These are phyloP conservation scores for Meyerozyma guilliermondii DNA, from an alignment of 1,139 yeast genomes.

Conservation along the genomic window DNA sequence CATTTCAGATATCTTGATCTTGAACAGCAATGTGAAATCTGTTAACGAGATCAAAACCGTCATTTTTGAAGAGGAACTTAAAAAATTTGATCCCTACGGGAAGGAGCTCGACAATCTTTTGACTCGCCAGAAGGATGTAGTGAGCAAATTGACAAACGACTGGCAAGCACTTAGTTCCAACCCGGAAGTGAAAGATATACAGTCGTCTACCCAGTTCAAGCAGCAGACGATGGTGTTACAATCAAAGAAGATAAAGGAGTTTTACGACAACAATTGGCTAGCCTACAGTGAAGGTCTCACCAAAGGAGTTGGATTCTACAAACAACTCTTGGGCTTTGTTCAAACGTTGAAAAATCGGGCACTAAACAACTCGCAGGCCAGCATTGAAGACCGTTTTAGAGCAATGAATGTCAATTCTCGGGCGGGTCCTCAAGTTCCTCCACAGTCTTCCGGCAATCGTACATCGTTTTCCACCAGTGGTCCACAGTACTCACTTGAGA, in stretches of 20 bases:
- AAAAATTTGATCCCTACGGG: constrained; percentile 69
- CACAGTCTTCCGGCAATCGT: neutral
- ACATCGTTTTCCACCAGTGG: neutral
- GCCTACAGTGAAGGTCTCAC: constrained; percentile 53
- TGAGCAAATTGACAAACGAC: constrained; percentile 50
- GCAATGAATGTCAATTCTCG: neutral
- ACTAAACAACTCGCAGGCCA: constrained; percentile 4
- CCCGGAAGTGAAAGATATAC: constrained; percentile 34
- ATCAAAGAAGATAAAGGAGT: constrained; percentile 35
- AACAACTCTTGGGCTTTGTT: constrained; percentile 45
- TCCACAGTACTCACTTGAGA: constrained; percentile 2
- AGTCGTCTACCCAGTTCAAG: constrained; percentile 27
- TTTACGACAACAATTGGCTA: constrained; percentile 54
- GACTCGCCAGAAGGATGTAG: constrained; percentile 53
- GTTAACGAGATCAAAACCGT: constrained; percentile 53
- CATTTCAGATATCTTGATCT: constrained; percentile 69
- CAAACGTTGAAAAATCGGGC: constrained; percentile 19
- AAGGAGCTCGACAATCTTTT: constrained; percentile 65
- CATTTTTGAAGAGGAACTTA: constrained; percentile 69
- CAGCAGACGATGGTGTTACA: constrained; percentile 21
- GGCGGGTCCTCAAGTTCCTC: neutral
- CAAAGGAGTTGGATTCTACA: constrained; percentile 63
- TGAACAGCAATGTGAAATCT: constrained; percentile 55
- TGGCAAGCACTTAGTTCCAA: constrained; percentile 55
- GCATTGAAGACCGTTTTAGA: constrained; percentile 14